A percentile compares a stretch with the other conserved stretches of the same genome.
Conservation (phyloP, 441 rosid genomes). For the Omphalea diandra region DNA sequence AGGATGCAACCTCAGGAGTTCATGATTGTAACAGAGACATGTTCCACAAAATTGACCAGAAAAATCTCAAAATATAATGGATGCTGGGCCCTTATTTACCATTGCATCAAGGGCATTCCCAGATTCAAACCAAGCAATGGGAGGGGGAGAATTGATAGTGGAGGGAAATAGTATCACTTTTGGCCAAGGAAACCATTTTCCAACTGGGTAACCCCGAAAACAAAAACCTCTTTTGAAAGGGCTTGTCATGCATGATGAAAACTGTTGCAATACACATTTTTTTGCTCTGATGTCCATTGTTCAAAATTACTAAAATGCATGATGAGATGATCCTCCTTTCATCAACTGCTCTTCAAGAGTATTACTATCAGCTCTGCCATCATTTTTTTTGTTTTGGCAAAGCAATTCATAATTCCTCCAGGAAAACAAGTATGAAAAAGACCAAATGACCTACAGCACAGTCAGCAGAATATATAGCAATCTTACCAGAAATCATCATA, state of each 20-base stretch:
- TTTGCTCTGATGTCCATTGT: neutral
- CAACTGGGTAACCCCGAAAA: neutral
- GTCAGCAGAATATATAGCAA: conserved; percentile 7
- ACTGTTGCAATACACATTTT: no score
- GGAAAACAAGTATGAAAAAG: neutral
- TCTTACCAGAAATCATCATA: conserved; percentile 92
- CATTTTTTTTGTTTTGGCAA: neutral
- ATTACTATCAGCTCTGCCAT: neutral
- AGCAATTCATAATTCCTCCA: neutral
- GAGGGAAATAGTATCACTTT: neutral
- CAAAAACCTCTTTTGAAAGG: neutral
- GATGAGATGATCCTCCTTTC: neutral
- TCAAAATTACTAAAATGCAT: no score
- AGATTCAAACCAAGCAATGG: no score
- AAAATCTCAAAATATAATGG: neutral
- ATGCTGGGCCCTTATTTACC: neutral
- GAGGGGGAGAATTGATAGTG: no score
- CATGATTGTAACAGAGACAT: neutral
- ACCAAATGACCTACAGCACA: neutral
- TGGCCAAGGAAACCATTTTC: neutral
- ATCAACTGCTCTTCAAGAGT: neutral
- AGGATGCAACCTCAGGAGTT: no score
- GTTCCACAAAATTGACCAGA: neutral
- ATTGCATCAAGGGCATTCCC: neutral
- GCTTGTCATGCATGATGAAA: neutral